Conservation (phyloP, 345 rosid genomes). For the Pseudoturritis turrita region DNA sequence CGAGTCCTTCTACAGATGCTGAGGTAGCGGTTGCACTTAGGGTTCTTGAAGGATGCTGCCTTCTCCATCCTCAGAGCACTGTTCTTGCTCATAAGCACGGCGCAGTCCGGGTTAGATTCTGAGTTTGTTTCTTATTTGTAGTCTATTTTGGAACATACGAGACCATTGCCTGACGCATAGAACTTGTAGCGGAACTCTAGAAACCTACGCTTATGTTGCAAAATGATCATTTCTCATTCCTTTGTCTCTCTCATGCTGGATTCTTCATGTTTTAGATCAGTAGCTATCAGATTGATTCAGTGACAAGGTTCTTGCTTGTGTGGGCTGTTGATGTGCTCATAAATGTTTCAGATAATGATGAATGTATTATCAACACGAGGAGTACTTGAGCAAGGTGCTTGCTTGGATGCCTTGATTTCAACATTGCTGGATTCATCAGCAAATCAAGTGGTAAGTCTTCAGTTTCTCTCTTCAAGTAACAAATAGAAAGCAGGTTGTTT, state of each 20-base stretch:
- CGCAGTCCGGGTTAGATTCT: slow-evolving; percentile 58
- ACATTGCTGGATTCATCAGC: slow-evolving; percentile 84
- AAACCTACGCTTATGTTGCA: neutral
- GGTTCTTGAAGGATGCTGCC: slow-evolving; percentile 91
- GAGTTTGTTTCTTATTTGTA: neutral
- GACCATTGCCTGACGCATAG: neutral
- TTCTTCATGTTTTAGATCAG: neutral
- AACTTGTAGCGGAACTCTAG: neutral
- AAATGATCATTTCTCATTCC: neutral
- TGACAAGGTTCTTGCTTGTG: neutral
- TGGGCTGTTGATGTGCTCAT: neutral
- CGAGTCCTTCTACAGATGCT: slow-evolving; percentile 73
- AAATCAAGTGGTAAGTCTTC: slow-evolving; percentile 73
- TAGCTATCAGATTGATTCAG: neutral
- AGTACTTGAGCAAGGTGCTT: slow-evolving; percentile 80
- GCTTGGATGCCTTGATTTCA: slow-evolving; percentile 86
- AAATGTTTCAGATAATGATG: slow-evolving; percentile 45
- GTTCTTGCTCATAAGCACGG: slow-evolving; percentile 71
- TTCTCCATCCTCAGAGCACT: slow-evolving; percentile 83
- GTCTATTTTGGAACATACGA: neutral
- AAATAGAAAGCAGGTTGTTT: neutral
- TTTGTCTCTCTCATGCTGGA: neutral
- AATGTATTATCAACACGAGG: slow-evolving; percentile 74
- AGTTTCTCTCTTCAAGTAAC: neutral
- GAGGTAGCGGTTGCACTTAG: slow-evolving; percentile 88